Base-by-base conservation (phyloP, 148 eudicot species). In the Vaccinium macrocarpon region DNA sequence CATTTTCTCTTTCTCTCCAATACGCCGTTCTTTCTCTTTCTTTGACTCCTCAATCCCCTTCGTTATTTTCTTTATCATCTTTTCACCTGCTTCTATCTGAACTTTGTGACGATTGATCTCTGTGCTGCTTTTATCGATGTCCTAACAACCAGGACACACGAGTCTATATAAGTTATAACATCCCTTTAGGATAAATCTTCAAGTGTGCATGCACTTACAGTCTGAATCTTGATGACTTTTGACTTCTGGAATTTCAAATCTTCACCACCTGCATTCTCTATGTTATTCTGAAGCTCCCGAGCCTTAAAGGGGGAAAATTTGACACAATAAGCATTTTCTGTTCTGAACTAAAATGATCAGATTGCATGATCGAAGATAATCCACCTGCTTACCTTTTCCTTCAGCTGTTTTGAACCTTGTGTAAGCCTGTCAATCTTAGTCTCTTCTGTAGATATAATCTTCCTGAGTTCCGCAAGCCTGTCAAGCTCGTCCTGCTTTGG, bases 241-340 rank as follows among this genome's bases (percentile, higher is more conserved):
- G 92, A 83, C 90, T 92, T 95, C 61, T 97, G 99, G 50, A 61
- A 91, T 90, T 84, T 94, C 82, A 97, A 90, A 84, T 72, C 92
- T 84, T 93, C 98, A 78, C 99, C 98, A 77, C 99, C 98, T 81
- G 96, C 99, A 90, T 95, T 97, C 83, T 95, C 99, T 78, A 97
- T 91, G 87, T 93, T 95, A 55, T 80, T 84, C 86, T 97, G 99
- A 89, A 95, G 96, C 75, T 93, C 99, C 73, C 83, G 81, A 84
- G 98, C 98, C 95, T 84, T 61, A 61, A 21, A 51, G 19, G 6
- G 6, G 10, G 25, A 19, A 42, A 5, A 19, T 8, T 7, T 42
- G 10, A 38, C 46, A 21, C 35, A 62, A 73, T 55, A 73, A 78
- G 74, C 49, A n/a, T 62, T 51, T 56, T 79, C 14, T 13, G 32